A percentile compares a stretch with the other conserved stretches of the same genome.
phyloP scores from a whole-genome alignment of 768 basidiomycete genomes.

The Kondoa subrosea region DNA sequence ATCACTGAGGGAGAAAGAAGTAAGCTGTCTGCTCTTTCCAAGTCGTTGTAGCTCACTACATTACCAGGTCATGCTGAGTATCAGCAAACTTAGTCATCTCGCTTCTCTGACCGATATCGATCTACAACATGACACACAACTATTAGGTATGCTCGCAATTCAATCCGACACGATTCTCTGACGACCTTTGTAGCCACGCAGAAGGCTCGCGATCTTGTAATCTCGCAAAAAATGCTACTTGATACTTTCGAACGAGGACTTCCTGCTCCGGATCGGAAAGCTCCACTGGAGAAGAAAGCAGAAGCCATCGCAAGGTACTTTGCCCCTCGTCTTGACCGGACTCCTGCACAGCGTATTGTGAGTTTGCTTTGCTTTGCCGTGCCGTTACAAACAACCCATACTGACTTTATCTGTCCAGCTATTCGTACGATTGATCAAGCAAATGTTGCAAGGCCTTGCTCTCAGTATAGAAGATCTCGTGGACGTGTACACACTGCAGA shows the following conservation, averaged over 20 bases:
- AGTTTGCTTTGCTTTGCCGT: slow-evolving; percentile 41
- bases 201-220: slow-evolving; percentile 68
- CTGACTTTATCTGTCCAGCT: slow-evolving; percentile 37
- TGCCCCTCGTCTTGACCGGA: slow-evolving; percentile 12
- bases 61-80: slow-evolving; percentile 65
- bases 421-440: slow-evolving; percentile 51
- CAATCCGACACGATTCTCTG: background rate
- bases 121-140: slow-evolving; percentile 37
- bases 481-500: slow-evolving; percentile 70
- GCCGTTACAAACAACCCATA: too few relatives aligned
- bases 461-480: slow-evolving; percentile 62
- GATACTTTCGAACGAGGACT: slow-evolving; percentile 42
- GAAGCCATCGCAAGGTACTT: slow-evolving; percentile 4
- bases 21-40: slow-evolving; percentile 32
- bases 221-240: slow-evolving; percentile 56
- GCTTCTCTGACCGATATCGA: slow-evolving; percentile 42
- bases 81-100: slow-evolving; percentile 70
- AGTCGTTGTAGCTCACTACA: background rate
- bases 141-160: slow-evolving; percentile 36
- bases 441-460: slow-evolving; percentile 55
- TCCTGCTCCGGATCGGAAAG: slow-evolving; percentile 14
- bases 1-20: slow-evolving; percentile 59
- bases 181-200: slow-evolving; percentile 48
- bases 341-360: slow-evolving; percentile 38
- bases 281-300: slow-evolving; percentile 10